Percentiles rank a stretch among this genome's conserved stretches.
phyloP scores from a whole-genome alignment of 805 yeast genomes.

The Kuraishia cidri region DNA sequence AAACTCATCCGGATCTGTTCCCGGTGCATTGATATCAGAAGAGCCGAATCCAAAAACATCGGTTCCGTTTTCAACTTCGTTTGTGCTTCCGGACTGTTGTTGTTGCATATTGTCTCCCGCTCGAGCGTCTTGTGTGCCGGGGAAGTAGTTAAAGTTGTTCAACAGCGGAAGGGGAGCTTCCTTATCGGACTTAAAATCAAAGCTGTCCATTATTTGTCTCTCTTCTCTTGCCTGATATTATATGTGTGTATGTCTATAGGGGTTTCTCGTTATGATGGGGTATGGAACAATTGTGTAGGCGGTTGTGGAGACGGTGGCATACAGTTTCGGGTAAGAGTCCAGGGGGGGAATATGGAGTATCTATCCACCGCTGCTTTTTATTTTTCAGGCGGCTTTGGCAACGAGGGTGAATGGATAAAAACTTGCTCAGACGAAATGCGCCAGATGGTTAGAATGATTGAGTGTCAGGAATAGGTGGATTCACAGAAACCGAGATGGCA shows the following conservation, averaged over 20 bases:
- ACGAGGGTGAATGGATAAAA: too few species aligned
- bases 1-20: conserved; percentile 1
- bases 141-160: conserved; percentile 1
- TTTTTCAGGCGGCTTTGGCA: neutral
- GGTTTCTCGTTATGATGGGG: too few species aligned
- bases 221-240: too few species aligned
- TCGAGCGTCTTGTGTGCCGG: too few species aligned
- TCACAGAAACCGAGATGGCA: neutral
- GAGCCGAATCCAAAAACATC: too few species aligned
- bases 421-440: too few species aligned
- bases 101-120: too few species aligned
- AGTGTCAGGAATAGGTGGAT: neutral
- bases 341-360: neutral
- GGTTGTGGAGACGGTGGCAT: neutral
- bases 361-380: neutral
- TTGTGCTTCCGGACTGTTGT: too few species aligned
- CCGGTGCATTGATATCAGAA: too few species aligned
- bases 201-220: neutral
- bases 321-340: too few species aligned
- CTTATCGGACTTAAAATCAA: neutral
- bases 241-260: neutral
- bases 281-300: neutral
- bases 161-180: conserved; percentile 1
- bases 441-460: neutral
- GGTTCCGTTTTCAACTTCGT: too few species aligned